Base-by-base conservation (phyloP, 371 early-diverging fungal species). In the Rhizomucor pusillus region DNA sequence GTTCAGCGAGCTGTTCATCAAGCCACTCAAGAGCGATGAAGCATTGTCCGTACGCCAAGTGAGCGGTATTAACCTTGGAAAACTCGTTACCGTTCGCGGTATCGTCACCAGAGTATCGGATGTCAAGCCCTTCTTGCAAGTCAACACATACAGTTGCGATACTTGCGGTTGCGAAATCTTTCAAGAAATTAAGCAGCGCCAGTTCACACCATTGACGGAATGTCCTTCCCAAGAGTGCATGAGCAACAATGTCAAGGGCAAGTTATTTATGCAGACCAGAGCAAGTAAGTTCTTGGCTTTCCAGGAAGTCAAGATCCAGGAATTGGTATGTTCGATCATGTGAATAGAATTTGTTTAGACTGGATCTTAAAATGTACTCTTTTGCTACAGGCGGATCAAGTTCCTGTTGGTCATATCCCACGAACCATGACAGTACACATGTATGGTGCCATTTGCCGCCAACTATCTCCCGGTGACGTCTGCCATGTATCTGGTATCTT, bases 351-450 rank as follows among this genome's bases (percentile, higher is more conserved):
- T n/a, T 18, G 43, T 22, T 41, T 36, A 29, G 11, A 23, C 14
- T 18, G 33, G 2, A 33, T 25, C 49, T 14, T 20, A n/a, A 19
- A 49, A 13, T 37, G 16, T 35, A 25, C 46, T 46, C 14, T 9
- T 37, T 37, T n/a, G 24, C 39, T 22, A 12, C 59, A 90, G 87
- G 88, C 98, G 12, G 91, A 95, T 71, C 98, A 99, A 85, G 97
- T 98, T 9, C 98, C 98, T 54, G 95, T 95, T 54, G 99, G 99
- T 46, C 94, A 96, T 73, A 96, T 99, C 67, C 99, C 99, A 41
- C 87, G 99, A 45, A 85, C 91, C 13, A 90, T 99, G 80, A 93
- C 90, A 14, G 80, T 99, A 9, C 93, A 98, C 63, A 69, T 95
- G 54, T 91, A 89, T 67, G 94, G 92, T 55, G 83, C 82, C 45